phyloP scores from a whole-genome alignment of 2,329 filamentous ascomycete species.

The Rhynchosporium agropyri region DNA sequence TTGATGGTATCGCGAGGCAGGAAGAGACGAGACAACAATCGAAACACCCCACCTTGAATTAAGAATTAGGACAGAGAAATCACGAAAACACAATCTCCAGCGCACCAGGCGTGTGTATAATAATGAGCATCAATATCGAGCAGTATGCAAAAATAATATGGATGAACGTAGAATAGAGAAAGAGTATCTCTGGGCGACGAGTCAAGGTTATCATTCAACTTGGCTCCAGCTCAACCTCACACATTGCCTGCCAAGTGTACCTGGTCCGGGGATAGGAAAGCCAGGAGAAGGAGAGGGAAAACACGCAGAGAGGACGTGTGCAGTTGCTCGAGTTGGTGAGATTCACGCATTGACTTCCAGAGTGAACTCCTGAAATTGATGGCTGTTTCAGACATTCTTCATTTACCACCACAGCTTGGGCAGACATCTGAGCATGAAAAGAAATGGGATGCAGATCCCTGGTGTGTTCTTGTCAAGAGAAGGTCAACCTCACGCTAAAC shows the following conservation, averaged over 20 bases:
- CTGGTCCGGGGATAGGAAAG: background rate
- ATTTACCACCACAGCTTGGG: background rate
- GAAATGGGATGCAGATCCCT: background rate
- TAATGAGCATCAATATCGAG: constrained; percentile 1
- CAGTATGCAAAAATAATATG: constrained; percentile 2
- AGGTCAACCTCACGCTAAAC: background rate
- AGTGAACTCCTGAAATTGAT: background rate
- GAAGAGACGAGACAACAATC: background rate
- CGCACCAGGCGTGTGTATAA: constrained; percentile 6
- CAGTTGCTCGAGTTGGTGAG: background rate
- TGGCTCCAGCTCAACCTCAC: constrained; percentile 15
- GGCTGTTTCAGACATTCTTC: background rate
- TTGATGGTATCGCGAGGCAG: constrained; percentile 9
- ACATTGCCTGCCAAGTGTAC: constrained; percentile 15
- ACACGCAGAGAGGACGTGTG: constrained; percentile 7
- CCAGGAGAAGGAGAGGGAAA: constrained; percentile 25
- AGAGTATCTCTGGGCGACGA: background rate
- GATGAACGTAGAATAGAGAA: background rate
- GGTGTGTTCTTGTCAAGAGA: constrained; percentile 5
- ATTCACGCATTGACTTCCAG: background rate
- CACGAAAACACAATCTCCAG: background rate
- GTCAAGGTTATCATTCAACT: constrained; percentile 10
- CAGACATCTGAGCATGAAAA: constrained; percentile 2
- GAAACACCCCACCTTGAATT: constrained; percentile 1
- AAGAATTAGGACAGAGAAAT: constrained; percentile 1